Percentiles rank a stretch among this genome's conserved stretches.
These are phyloP conservation scores for Kluyveromyces dobzhanskii DNA, from an alignment of 805 yeast genomes.

Conservation along the genomic window DNA sequence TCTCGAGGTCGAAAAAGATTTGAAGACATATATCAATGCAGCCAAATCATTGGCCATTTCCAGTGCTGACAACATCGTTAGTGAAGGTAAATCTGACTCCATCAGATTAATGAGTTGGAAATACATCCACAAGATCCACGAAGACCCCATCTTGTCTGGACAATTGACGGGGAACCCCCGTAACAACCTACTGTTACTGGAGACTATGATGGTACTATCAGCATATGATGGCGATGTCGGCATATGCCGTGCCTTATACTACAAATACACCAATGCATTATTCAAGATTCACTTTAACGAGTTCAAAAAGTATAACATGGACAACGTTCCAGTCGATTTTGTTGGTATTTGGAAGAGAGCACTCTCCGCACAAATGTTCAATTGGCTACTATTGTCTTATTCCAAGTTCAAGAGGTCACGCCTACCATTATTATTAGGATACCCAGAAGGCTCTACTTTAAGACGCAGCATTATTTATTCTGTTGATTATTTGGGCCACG, in stretches of 20 bases:
- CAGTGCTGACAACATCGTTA: slow-evolving; percentile 17
- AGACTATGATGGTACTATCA: slow-evolving; percentile 67
- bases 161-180: slow-evolving; percentile 25
- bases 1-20: slow-evolving; percentile 13
- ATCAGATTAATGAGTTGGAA: slow-evolving; percentile 57
- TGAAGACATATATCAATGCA: slow-evolving; percentile 16
- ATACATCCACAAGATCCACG: slow-evolving; percentile 56
- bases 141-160: slow-evolving; percentile 19
- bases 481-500: slow-evolving; percentile 31
- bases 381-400: slow-evolving; percentile 43
- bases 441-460: slow-evolving; percentile 39
- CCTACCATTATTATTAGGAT: slow-evolving; percentile 32
- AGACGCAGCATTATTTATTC: slow-evolving; percentile 39
- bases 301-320: slow-evolving; percentile 6
- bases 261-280: slow-evolving; percentile 34
- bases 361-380: slow-evolving; percentile 34
- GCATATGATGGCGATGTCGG: slow-evolving; percentile 72
- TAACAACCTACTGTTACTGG: slow-evolving; percentile 35
- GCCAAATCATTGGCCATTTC: slow-evolving; percentile 23
- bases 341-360: slow-evolving; percentile 20
- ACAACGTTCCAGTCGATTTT: slow-evolving; percentile 2
- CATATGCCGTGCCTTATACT: slow-evolving; percentile 60
- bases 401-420: slow-evolving; percentile 30
- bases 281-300: slow-evolving; percentile 9
- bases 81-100: slow-evolving; percentile 25